Conservation (phyloP, 2,329 filamentous ascomycete genomes). For the Pseudogymnoascus sp. region DNA sequence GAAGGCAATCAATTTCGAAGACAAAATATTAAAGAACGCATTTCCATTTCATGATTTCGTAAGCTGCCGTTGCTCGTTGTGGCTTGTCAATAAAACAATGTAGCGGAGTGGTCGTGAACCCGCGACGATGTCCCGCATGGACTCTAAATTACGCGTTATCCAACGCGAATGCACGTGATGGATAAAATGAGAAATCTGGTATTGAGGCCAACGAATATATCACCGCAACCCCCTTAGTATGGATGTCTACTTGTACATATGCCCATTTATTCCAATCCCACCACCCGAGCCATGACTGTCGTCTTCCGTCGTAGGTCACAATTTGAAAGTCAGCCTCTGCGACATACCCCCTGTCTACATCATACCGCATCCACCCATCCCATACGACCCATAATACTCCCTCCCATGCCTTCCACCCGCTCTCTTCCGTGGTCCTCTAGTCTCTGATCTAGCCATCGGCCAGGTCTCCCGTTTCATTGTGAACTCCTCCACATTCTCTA, state of each 20-base stretch:
- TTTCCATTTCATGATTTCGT: neutral
- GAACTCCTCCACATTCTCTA: neutral
- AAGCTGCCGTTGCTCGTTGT: neutral
- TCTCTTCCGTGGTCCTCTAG: neutral
- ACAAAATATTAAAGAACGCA: neutral
- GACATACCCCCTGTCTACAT: slow-evolving; percentile 22
- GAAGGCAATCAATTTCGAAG: neutral
- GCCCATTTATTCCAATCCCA: neutral
- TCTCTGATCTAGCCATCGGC: neutral
- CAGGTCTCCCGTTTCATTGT: neutral
- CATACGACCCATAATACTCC: neutral
- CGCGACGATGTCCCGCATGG: neutral
- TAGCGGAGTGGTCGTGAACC: neutral
- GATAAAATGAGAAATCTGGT: neutral
- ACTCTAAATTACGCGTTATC: slow-evolving; percentile 6
- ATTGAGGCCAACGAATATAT: neutral
- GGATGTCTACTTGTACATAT: neutral
- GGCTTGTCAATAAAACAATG: neutral
- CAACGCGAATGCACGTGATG: slow-evolving; percentile 3
- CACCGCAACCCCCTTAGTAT: neutral
- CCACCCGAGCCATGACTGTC: neutral
- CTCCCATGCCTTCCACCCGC: neutral
- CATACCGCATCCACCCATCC: neutral
- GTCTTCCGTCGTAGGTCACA: neutral
- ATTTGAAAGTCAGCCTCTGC: slow-evolving; percentile 13